phyloP scores from a whole-genome alignment of 495 filamentous ascomycete genomes.

The Penicillium parvum region DNA sequence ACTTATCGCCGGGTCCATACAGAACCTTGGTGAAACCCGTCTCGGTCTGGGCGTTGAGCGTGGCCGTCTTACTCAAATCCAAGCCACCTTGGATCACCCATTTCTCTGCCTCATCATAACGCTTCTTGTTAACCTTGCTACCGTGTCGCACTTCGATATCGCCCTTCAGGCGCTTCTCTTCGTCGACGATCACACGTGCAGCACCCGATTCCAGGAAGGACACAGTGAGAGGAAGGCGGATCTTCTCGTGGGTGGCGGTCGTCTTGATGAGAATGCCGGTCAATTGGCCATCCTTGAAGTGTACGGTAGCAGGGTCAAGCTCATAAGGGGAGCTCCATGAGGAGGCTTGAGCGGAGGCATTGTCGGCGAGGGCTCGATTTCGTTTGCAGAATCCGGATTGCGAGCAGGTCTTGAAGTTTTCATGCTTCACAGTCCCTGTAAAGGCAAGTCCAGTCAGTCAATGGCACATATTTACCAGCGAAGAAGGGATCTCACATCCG shows the following conservation, averaged over 20 bases:
- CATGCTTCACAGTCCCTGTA: constrained; percentile 80
- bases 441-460: constrained; percentile 4
- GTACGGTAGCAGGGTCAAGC: constrained; percentile 64
- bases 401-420: constrained; percentile 91
- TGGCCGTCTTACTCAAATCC: constrained; percentile 61
- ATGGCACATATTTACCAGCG: neutral
- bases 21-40: constrained; percentile 66
- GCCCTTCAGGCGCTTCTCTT: constrained; percentile 81
- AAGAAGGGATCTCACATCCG: constrained; percentile 26
- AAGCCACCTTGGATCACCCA: constrained; percentile 84
- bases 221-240: constrained; percentile 76
- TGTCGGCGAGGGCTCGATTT: constrained; percentile 84
- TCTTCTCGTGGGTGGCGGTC: constrained; percentile 56
- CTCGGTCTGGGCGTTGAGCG: constrained; percentile 52
- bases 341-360: constrained; percentile 55
- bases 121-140: constrained; percentile 81
- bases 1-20: constrained; percentile 73
- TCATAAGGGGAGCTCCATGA: constrained; percentile 80
- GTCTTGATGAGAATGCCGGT: constrained; percentile 76
- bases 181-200: constrained; percentile 82
- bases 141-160: constrained; percentile 82
- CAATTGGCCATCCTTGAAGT: constrained; percentile 74
- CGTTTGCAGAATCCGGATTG: constrained; percentile 97
- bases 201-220: constrained; percentile 85
- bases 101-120: constrained; percentile 86